Evolutionary conservation across 768 basidiomycete genomes (phyloP), one percentile per base, ranked within the genome.

Genomic region (Hemileccinum impolitum): DNA sequence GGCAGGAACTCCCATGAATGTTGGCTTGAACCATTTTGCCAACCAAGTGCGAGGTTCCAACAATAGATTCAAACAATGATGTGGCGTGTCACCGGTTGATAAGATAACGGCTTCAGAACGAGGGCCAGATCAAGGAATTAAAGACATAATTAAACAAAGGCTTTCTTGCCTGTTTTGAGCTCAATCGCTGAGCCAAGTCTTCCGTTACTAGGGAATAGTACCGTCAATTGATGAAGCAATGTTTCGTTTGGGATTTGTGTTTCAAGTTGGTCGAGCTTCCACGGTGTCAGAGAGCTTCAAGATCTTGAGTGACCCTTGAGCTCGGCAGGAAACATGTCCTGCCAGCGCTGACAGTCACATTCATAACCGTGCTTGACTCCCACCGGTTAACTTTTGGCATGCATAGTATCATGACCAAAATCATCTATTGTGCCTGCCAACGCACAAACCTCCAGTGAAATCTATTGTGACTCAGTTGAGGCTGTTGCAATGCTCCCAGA

Each of bases 321-420:
- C 37, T 45, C 37, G 23, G 44, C n/a, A 23, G 15, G 21, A 42
- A 7, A 10, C 9, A n/a, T 23, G 34, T 48, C 30, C 37, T 32
- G 53, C 49, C 50, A 44, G 50, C n/a, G n/a, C n/a, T 46, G 32
- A 21, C 21, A 18, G 17, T 3, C 23, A 23, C 6, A 3, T 23
- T 23, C 23, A 23, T 3, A 6, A 3, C 6, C 3, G 17, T 3
- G 13, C 31, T 19, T 38, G 18, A 21, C 48, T 57, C 47, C 51
- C 56, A 58, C 36, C 56, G 56, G 56, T 40, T 47, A 23, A 14
- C 15, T 10, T 21, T 39, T 19, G 15, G 19, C 38, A 14, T 18
- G 14, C 12, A 7, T 21, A 14, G 19, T n/a, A n/a, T n/a, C n/a
- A n/a, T n/a, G n/a, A n/a, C n/a, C n/a, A n/a, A n/a, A n/a, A n/a